Conservation (phyloP, 192 early-diverging fungal species). For the Gorgonomyces haynaldii region DNA sequence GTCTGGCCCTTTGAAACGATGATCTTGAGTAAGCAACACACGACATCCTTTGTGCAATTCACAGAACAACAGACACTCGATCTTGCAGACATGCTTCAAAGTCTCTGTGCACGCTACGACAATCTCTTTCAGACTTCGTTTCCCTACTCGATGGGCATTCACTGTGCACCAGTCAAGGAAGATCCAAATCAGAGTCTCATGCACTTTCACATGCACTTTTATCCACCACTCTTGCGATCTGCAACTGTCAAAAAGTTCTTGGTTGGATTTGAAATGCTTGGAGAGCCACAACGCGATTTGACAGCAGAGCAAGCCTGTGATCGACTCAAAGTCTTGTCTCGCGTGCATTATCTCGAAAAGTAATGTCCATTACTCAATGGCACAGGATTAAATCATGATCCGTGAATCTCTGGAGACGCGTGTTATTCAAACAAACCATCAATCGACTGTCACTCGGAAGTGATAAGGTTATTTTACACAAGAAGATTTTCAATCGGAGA, state of each 20-base stretch:
- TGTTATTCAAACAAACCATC: no score
- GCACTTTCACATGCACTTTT: constrained; percentile 91
- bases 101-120: constrained; percentile 79
- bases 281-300: constrained; percentile 84
- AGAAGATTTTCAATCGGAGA: no score
- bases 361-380: no score
- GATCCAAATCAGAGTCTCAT: constrained; percentile 33
- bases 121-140: constrained; percentile 84
- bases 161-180: constrained; percentile 62
- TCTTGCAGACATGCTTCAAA: constrained; percentile 63
- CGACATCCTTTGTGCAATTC: constrained; percentile 29
- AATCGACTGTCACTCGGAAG: no score
- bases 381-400: no score
- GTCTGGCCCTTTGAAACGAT: constrained; percentile 94
- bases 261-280: constrained; percentile 94
- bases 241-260: constrained; percentile 90
- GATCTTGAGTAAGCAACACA: constrained; percentile 60
- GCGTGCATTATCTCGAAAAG: constrained; percentile 46
- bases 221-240: constrained; percentile 83
- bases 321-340: constrained; percentile 44
- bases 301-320: constrained; percentile 86
- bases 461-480: no score
- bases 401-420: no score
- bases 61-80: constrained; percentile 37
- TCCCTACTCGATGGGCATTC: constrained; percentile 95